These are phyloP conservation scores for Castanea mollissima DNA, from an alignment of 306 rosid species.

Conservation along the genomic window DNA sequence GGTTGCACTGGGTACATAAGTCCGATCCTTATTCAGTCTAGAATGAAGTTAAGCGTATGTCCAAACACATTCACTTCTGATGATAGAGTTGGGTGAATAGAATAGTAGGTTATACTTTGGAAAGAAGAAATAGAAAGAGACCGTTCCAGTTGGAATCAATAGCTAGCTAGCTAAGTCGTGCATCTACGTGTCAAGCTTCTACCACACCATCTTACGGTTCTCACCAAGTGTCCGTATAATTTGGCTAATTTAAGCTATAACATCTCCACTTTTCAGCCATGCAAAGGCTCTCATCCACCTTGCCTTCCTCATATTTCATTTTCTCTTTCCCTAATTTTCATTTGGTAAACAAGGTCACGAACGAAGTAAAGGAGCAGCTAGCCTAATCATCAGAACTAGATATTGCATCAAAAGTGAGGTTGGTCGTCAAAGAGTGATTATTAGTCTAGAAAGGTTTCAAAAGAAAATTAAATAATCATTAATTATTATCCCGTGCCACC, in stretches of 20 bases:
- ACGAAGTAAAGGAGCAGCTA: not conserved
- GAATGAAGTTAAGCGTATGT: not conserved
- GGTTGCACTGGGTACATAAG: too few relatives aligned
- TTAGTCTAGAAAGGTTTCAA: not conserved
- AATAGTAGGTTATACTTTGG: not conserved
- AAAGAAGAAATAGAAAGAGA: conserved; percentile 2
- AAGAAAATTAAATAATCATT: not conserved
- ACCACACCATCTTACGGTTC: conserved; percentile 14
- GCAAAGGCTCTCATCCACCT: conserved; percentile 35
- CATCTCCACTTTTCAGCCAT: conserved; percentile 58
- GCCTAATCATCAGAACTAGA: not conserved
- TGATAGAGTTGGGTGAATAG: not conserved
- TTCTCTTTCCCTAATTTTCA: not conserved
- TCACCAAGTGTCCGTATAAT: conserved; percentile 43
- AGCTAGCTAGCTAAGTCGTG: conserved; percentile 26
- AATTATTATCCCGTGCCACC: not conserved
- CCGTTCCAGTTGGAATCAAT: not conserved
- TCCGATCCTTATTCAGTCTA: not conserved
- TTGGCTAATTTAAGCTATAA: conserved; percentile 34
- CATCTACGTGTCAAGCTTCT: conserved; percentile 39
- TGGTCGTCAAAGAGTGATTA: not conserved
- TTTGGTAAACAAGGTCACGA: not conserved
- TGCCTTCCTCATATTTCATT: not conserved
- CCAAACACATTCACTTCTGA: not conserved
- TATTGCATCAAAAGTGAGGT: too few relatives aligned